Evolutionary conservation across 352 stramenopile species (phyloP).

Genomic region (Phytophthora chlamydospora): DNA sequence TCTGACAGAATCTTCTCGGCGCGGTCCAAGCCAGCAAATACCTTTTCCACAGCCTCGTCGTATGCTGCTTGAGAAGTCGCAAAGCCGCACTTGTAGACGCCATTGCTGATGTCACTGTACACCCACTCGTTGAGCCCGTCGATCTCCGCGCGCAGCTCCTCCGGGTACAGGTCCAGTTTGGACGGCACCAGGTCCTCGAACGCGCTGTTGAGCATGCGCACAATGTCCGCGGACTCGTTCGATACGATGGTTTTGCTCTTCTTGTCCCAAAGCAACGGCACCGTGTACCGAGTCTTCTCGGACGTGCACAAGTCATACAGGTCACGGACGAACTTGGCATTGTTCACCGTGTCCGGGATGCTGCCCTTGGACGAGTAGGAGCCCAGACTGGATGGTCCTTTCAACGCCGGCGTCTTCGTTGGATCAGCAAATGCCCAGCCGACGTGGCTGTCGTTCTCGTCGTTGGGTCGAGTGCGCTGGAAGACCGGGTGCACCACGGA

Average conservation of each 20-base stretch:
- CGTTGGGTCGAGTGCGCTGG: constrained; percentile 62
- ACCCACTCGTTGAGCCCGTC: constrained; percentile 92
- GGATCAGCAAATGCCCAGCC: constrained; percentile 89
- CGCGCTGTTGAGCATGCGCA: constrained; percentile 93
- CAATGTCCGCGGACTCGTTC: constrained; percentile 96
- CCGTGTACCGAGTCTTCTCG: constrained; percentile 88
- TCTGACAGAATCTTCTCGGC: constrained; percentile 76
- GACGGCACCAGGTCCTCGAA: constrained; percentile 88
- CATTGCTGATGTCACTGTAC: constrained; percentile 92
- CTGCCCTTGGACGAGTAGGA: constrained; percentile 45
- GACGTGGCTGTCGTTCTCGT: constrained; percentile 73
- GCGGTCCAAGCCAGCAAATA: constrained; percentile 87
- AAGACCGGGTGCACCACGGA: constrained; percentile 83
- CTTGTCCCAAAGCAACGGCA: constrained; percentile 95
- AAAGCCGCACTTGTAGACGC: constrained; percentile 86
- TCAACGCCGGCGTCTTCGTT: constrained; percentile 38
- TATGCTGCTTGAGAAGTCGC: constrained; percentile 75
- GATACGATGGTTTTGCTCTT: constrained; percentile 94
- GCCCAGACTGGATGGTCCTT: constrained; percentile 36
- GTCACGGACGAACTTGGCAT: constrained; percentile 78
- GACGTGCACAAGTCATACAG: constrained; percentile 82
- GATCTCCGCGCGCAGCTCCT: constrained; percentile 74
- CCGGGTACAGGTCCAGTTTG: constrained; percentile 89
- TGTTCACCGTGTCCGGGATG: constrained; percentile 67
- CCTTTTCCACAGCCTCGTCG: constrained; percentile 85